Conservation (phyloP, 768 basidiomycete genomes). For the Tylopilus subfusipes region DNA sequence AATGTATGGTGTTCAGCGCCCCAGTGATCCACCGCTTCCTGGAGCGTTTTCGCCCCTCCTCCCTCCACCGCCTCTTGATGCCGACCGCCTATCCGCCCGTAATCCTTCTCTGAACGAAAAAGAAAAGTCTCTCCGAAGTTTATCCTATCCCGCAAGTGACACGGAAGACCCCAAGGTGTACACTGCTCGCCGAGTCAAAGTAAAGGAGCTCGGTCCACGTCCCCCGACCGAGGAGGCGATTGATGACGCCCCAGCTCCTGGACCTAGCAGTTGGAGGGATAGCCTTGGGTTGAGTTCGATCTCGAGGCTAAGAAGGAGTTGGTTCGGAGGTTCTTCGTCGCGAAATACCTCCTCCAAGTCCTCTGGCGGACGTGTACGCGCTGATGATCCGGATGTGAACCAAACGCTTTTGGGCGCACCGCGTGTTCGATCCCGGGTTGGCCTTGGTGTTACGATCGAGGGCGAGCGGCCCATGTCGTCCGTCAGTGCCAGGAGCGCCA, state of each 20-base stretch:
- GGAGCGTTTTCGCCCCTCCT: conserved; percentile 34
- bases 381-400: conserved; percentile 48
- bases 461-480: conserved; percentile 55
- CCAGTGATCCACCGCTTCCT: conserved; percentile 23
- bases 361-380: conserved; percentile 20
- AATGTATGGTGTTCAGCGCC: conserved; percentile 24
- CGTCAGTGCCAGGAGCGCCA: conserved; percentile 50
- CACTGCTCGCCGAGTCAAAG: conserved; percentile 38
- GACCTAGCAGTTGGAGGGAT: conserved; percentile 31
- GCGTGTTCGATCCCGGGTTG: conserved; percentile 25
- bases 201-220: conserved; percentile 32
- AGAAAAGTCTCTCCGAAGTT: conserved; percentile 32
- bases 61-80: conserved; percentile 39
- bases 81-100: conserved; percentile 27
- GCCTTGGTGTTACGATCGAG: conserved; percentile 38
- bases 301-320: conserved; percentile 51
- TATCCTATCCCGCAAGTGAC: conserved; percentile 34
- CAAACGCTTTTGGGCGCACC: conserved; percentile 34
- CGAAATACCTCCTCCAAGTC: conserved; percentile 31
- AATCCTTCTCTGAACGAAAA: conserved; percentile 30
- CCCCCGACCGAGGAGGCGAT: conserved; percentile 21
- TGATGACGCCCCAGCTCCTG: conserved; percentile 22
- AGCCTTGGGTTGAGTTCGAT: conserved; percentile 48
- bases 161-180: conserved; percentile 32
- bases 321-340: conserved; percentile 46